Percentiles rank a stretch among this genome's conserved stretches.
Evolutionary conservation across 768 basidiomycete species (phyloP).

Genomic region (Hydnomerulius pinastri): DNA sequence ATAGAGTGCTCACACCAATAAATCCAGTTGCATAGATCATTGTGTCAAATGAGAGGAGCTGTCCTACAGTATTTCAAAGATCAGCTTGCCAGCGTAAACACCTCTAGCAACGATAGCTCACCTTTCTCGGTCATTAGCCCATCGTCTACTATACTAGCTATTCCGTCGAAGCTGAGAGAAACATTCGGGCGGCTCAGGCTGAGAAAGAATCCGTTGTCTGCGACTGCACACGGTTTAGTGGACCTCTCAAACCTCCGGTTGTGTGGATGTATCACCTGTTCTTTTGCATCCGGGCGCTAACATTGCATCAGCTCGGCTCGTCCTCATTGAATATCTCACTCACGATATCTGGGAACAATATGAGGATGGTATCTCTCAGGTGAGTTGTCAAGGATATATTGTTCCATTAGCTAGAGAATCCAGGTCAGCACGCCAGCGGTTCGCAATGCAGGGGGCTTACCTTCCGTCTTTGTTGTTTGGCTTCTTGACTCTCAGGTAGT

Average conservation of each 20-base stretch:
- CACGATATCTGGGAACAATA: constrained; percentile 54
- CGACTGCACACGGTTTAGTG: not conserved
- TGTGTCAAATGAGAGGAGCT: constrained; percentile 25
- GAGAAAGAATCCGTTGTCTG: constrained; percentile 9
- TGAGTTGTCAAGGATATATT: constrained; percentile 46
- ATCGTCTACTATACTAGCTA: not conserved
- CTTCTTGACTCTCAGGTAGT: not conserved
- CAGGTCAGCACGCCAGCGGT: not conserved
- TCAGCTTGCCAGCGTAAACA: not conserved
- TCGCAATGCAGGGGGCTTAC: not conserved
- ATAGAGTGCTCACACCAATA: constrained; percentile 17
- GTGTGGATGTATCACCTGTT: constrained; percentile 7
- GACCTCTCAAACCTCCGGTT: not conserved
- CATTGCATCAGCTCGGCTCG: not conserved
- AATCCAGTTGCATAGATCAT: constrained; percentile 33
- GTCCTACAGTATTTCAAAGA: constrained; percentile 17
- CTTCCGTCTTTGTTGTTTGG: constrained; percentile 1
- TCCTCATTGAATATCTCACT: constrained; percentile 8
- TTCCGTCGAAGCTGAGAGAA: constrained; percentile 14
- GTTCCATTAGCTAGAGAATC: constrained; percentile 34
- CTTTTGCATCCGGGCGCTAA: constrained; percentile 61
- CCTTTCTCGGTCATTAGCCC: constrained; percentile 18
- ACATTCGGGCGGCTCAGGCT: constrained; percentile 12
- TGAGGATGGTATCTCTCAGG: constrained; percentile 47
- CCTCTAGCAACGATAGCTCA: not conserved